Conservation (phyloP, 1,284 basidiomycete species). For the Ustilago tritici region DNA sequence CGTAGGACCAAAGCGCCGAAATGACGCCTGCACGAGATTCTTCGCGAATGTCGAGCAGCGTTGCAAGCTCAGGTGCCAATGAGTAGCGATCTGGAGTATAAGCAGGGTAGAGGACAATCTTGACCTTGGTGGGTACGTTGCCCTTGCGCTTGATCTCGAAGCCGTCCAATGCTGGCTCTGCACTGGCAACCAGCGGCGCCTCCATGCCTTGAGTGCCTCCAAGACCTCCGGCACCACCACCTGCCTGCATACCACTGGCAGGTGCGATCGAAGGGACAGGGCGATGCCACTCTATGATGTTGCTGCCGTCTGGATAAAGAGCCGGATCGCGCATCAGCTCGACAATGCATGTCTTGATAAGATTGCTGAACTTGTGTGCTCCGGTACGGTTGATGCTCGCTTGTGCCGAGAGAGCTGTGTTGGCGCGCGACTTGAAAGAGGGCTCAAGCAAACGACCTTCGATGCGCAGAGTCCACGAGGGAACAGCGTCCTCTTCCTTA, state of each 20-base stretch:
- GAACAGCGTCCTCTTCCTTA: conserved; percentile 79
- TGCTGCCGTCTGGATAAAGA: conserved; percentile 76
- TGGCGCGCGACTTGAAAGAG: conserved; percentile 60
- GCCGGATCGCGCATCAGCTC: conserved; percentile 87
- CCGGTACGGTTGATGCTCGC: conserved; percentile 62
- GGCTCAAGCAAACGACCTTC: conserved; percentile 83
- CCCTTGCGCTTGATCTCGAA: conserved; percentile 88
- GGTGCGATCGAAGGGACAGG: conserved; percentile 66
- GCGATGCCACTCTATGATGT: conserved; percentile 71
- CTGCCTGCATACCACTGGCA: conserved; percentile 60
- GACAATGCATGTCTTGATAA: conserved; percentile 85
- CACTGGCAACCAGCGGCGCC: conserved; percentile 55
- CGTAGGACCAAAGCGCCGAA: conserved; percentile 89
- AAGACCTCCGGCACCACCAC: conserved; percentile 49
- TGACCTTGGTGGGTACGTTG: conserved; percentile 80
- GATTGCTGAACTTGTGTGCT: conserved; percentile 81
- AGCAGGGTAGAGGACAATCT: conserved; percentile 83
- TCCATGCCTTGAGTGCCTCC: conserved; percentile 62
- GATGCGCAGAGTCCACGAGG: conserved; percentile 88
- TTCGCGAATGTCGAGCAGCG: conserved; percentile 83
- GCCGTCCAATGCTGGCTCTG: conserved; percentile 75
- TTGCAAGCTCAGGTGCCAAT: conserved; percentile 81
- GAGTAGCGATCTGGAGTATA: conserved; percentile 89
- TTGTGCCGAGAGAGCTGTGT: conserved; percentile 62
- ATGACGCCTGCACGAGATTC: conserved; percentile 86